Evolutionary conservation across 768 basidiomycete species (phyloP), one percentile per base, ranked within the genome.

Genomic region (Lyophyllum shimeji): DNA sequence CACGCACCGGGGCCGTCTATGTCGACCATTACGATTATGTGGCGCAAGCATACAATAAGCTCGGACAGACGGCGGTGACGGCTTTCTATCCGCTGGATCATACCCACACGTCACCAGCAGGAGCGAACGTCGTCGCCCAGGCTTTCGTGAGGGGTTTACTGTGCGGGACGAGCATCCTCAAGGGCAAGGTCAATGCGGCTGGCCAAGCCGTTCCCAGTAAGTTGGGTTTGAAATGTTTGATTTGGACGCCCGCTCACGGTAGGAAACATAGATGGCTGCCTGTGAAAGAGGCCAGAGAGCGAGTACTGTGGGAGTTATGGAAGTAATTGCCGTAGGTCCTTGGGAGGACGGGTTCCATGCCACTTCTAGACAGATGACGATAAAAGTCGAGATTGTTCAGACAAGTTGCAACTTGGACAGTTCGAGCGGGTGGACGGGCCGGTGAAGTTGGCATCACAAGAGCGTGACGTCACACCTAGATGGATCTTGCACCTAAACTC

Each of bases 131-230:
- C 6, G 80, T 81, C 1, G 78, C 79, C 0, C 63, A 76, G 57
- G 74, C 80, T 11, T 81, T 82, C 59, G 71, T 81, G 2, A 62
- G 76, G n/a, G 77, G 77, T 0, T 44, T 81, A n/a, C 53, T 76
- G 31, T 81, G 80, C 44, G 74, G 72, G 17, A 63, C 52, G 5
- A 74, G 69, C 49, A 45, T 69, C 9, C 53, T 78, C 46, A 71
- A 69, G 47, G 60, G 55, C 29, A 70, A 29, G 29, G 29, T 29
- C 9, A 29, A 29, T 29, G 29, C 29, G 4, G 29, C 29, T 29
- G 29, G 29, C 9, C 29, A 29, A 29, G 29, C 29, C 9, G 29
- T 29, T 29, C 29, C 29, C 29, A 9, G 29, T 29, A 9, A 9
- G 29, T 29, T 29, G 29, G 29, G 29, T 29, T 29, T 29, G 29